Evolutionary conservation across 2,329 filamentous ascomycete species (phyloP), one percentile per base, ranked within the genome.

Genomic region (Alternaria consortialis): DNA sequence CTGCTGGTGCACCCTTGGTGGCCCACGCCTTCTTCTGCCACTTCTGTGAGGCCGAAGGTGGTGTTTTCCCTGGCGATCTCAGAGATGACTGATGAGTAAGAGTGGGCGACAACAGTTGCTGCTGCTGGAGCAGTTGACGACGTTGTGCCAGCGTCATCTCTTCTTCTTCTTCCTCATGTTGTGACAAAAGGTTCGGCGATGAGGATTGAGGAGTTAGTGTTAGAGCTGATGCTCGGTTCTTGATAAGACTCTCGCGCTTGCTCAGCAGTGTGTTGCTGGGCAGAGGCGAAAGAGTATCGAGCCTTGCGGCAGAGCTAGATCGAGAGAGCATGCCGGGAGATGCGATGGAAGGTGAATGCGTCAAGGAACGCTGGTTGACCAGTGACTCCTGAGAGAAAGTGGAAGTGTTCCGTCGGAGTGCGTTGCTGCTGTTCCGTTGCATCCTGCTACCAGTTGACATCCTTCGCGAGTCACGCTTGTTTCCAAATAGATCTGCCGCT

Each of bases 91-190:
- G 65, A 12, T 66, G 52, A n/a, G 63, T 62, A 25, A 66, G 51
- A 17, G 44, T 25, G 5, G 63, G 56, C n/a, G 66, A 55, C 23
- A 59, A 53, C 13, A 59, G 42, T 42, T 74, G 70, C 29, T 78
- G 73, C 17, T 72, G 63, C 61, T 81, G 77, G 11, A 82, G 74
- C 15, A 79, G 54, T 15, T 74, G 72, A 62, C 77, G 72, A 54
- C 91, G 88, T 69, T 91, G 87, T 42, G 87, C 90, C 17, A 95
- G 83, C 0, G 91, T 89, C 66, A 94, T 83, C 57, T 93, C 87
- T 62, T 94, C 91, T 62, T 94, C 91, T 1, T 84, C 81, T 68
- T 75, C 60, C 67, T 46, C 40, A 62, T 64, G 58, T 42, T 63
- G 68, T 17, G 57, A 64, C 17, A 70, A 59, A 9, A 76, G 65